Evolutionary conservation across 139 green algal species (phyloP), one percentile per base, ranked within the genome.

Genomic region (Eudorina sp.): DNA sequence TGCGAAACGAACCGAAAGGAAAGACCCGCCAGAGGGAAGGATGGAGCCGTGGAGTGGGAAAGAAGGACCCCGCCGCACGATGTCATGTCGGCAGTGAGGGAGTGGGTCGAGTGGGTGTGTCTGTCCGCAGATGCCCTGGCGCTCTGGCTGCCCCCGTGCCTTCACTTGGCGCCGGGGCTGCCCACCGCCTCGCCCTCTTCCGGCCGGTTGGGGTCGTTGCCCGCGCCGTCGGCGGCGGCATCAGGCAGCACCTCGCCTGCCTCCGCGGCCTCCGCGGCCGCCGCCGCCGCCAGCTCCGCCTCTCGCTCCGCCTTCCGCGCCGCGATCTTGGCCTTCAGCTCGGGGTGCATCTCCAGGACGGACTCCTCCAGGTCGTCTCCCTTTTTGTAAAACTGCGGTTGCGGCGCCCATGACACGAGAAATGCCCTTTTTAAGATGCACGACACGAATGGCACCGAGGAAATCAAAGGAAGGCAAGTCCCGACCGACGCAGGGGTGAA

Each of bases 301-400:
- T 70, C 76, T 9, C 76, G 53, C 51, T 84, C 76, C 36, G 53
- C 53, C 51, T 84, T 53, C 8, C 36, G 34, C 1, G 76, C 55
- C 34, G 76, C 76, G 53, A 84, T 84, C 53, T 53, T 53, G 76
- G 53, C 34, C 34, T 64, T 58, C 38, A 85, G 55, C 34, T 45
- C 55, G 3, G 78, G 78, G 41, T 85, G 78, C 78, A 85, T 74
- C 23, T 85, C 78, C 25, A 85, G 53, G 23, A 85, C 55, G 3
- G 34, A 38, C 38, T 85, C 78, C 78, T 85, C 78, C 78, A 74
- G 58, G 58, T 85, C 78, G 38, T 85, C 78, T 40, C 78, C 78
- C 78, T 85, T 85, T 27, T 74, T 74, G 53, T 46, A 85, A 62
- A 41, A 69, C 78, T 85, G 78, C 40, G 16, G 48, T n/a, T n/a